Conservation (phyloP, 805 yeast species). For the Saccharomyces paradoxus region DNA sequence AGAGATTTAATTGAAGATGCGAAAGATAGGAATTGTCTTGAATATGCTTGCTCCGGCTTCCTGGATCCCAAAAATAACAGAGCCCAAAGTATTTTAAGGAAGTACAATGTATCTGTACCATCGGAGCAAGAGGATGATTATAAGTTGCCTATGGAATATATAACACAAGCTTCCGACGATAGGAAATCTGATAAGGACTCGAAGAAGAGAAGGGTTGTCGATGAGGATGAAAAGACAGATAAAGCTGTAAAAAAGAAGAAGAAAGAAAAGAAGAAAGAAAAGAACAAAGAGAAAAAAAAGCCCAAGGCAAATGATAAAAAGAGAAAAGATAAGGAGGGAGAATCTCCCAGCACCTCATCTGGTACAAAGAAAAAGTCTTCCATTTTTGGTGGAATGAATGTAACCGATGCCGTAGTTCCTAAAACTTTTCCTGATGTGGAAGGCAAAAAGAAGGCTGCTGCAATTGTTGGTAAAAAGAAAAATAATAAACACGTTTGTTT, state of each 20-base stretch:
- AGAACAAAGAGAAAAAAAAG: slow-evolving; percentile 1
- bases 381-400: slow-evolving; percentile 22
- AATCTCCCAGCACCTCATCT: slow-evolving; percentile 1
- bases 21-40: slow-evolving; percentile 33
- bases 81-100: slow-evolving; percentile 12
- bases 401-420: slow-evolving; percentile 4
- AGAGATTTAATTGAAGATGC: slow-evolving; percentile 60
- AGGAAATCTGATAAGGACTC: neutral
- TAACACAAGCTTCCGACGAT: neutral
- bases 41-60: slow-evolving; percentile 25
- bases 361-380: slow-evolving; percentile 29
- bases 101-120: slow-evolving; percentile 2
- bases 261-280: slow-evolving; percentile 1
- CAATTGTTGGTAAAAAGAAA: slow-evolving; percentile 3
- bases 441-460: slow-evolving; percentile 6
- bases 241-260: slow-evolving; percentile 2
- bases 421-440: slow-evolving; percentile 11
- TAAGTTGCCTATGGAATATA: neutral
- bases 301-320: neutral
- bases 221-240: slow-evolving; percentile 1
- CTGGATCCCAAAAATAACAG: slow-evolving; percentile 10
- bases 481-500: slow-evolving; percentile 15
- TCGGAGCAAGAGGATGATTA: neutral
- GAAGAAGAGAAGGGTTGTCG: slow-evolving; percentile 4
- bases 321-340: neutral